A percentile compares a stretch with the other conserved stretches of the same genome.
Conservation (phyloP, 31 red algal species). For the Odonthalia washingtoniensis region DNA sequence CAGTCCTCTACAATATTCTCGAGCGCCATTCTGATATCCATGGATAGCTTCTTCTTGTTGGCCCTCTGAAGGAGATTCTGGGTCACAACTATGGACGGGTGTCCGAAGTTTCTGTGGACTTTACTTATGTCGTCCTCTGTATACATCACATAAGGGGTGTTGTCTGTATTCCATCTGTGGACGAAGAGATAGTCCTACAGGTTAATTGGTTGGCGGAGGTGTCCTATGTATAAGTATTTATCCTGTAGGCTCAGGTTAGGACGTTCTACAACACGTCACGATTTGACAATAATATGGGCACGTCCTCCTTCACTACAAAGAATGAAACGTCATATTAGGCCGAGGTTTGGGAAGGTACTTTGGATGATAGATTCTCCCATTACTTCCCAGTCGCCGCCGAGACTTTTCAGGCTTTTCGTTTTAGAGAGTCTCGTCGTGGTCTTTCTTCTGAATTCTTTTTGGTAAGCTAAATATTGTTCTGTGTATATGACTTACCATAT, state of each 20-base stretch:
- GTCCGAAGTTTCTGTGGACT: conserved; percentile 21
- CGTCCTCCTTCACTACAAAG: neutral
- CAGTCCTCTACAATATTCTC: neutral
- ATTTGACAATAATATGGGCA: neutral
- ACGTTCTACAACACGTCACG: conserved; percentile 18
- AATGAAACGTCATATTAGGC: conserved; percentile 14
- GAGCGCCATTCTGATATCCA: neutral
- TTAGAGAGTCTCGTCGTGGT: neutral
- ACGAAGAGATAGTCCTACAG: conserved; percentile 18
- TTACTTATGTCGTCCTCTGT: conserved; percentile 18
- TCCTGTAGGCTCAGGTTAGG: neutral
- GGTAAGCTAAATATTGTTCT: neutral
- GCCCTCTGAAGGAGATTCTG: conserved; percentile 3
- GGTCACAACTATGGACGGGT: neutral
- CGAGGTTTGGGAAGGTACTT: conserved; percentile 18
- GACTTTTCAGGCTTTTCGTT: neutral
- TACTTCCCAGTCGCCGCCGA: neutral
- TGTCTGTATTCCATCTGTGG: conserved; percentile 13
- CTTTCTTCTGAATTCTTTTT: neutral
- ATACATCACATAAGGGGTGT: conserved; percentile 2
- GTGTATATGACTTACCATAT: neutral
- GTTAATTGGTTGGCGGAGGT: neutral
- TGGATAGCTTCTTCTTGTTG: neutral
- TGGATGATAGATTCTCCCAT: no score
- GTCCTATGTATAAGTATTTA: no score